phyloP scores from a whole-genome alignment of 495 filamentous ascomycete genomes.

The Jackrogersella minutella region DNA sequence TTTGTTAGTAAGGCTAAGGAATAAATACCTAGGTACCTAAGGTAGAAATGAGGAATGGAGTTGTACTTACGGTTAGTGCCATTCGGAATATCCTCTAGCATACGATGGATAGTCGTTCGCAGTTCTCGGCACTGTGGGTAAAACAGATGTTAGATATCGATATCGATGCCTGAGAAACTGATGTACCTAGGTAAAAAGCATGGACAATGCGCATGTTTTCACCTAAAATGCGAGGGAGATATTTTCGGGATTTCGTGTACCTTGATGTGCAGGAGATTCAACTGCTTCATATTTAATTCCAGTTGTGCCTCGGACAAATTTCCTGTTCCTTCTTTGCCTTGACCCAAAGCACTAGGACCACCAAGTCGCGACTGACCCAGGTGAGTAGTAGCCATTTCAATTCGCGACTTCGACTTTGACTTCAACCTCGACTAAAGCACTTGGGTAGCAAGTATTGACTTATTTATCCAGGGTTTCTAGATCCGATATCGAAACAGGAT shows the following conservation, averaged over 20 bases:
- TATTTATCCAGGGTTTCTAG: too few relatives aligned
- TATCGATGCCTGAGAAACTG: not conserved
- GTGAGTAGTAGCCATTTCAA: slow-evolving; percentile 6
- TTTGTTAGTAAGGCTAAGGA: not conserved
- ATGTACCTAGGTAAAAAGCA: not conserved
- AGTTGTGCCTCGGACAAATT: slow-evolving; percentile 47
- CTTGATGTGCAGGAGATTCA: slow-evolving; percentile 55
- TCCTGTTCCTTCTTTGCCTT: slow-evolving; percentile 8
- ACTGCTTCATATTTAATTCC: slow-evolving; percentile 45
- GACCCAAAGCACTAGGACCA: not conserved
- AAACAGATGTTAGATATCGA: not conserved
- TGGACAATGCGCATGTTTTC: not conserved
- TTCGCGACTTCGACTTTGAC: not conserved
- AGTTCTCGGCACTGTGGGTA: slow-evolving; percentile 50
- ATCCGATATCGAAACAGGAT: too few relatives aligned
- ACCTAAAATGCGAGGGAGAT: not conserved
- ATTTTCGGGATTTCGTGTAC: slow-evolving; percentile 28
- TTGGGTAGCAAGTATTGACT: too few relatives aligned
- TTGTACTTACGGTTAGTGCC: slow-evolving; percentile 41
- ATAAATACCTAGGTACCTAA: not conserved
- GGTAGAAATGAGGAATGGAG: slow-evolving; percentile 39
- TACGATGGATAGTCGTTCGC: slow-evolving; percentile 55
- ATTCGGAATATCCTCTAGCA: slow-evolving; percentile 55
- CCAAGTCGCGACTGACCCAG: not conserved
- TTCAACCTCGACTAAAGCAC: too few relatives aligned